Evolutionary conservation across 768 basidiomycete genomes (phyloP).

Genomic region (Brasilioporus rufonigricans): DNA sequence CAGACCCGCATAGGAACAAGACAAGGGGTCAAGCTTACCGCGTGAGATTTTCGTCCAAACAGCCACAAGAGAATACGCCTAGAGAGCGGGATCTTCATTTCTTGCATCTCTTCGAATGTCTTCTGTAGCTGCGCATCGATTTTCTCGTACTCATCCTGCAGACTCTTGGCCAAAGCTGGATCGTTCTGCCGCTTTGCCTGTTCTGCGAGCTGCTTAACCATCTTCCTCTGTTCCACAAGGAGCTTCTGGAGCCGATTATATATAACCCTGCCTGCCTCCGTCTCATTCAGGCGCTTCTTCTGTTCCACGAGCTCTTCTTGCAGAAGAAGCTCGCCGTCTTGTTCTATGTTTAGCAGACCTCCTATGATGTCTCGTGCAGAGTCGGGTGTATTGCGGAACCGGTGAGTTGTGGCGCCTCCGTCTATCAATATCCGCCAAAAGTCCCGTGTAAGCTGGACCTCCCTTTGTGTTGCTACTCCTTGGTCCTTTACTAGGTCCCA

Average conservation of each 20-base stretch:
- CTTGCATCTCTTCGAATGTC: conserved; percentile 1
- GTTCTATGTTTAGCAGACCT: neutral
- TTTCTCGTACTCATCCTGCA: neutral
- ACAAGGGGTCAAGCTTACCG: neutral
- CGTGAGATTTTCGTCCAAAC: neutral
- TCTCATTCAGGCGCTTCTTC: conserved; percentile 18
- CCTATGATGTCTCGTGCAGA: neutral
- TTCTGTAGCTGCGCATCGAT: conserved; percentile 3
- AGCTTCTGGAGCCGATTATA: conserved; percentile 15
- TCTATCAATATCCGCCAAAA: conserved; percentile 24
- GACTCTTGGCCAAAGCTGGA: neutral
- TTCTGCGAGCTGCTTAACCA: conserved; percentile 14
- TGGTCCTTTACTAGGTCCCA: conserved; percentile 30
- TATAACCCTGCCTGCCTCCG: conserved; percentile 18
- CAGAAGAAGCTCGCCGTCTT: neutral
- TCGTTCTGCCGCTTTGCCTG: conserved; percentile 17
- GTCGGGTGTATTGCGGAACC: neutral
- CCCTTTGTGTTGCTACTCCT: conserved; percentile 6
- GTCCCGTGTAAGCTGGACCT: conserved; percentile 21
- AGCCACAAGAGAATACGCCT: too few species aligned
- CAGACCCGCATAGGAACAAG: neutral
- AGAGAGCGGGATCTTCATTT: neutral
- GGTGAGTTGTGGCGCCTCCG: neutral
- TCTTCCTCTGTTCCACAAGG: conserved; percentile 15
- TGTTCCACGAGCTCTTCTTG: conserved; percentile 3